phyloP scores from a whole-genome alignment of 345 rosid genomes.

The Ailanthus altissimus region DNA sequence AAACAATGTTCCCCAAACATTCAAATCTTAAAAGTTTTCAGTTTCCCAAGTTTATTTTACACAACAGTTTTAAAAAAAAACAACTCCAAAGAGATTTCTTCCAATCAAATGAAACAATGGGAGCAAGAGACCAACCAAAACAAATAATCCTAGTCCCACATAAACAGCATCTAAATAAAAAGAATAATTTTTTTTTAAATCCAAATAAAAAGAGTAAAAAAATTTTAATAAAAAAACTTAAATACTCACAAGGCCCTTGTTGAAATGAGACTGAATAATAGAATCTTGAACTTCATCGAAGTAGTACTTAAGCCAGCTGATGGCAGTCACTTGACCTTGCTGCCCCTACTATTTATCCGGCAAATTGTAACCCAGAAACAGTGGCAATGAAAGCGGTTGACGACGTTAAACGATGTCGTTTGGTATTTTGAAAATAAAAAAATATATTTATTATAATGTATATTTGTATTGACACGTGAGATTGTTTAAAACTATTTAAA shows the following conservation, averaged over 20 bases:
- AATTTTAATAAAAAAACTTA: no score
- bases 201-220: no score
- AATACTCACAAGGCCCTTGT: conserved; percentile 79
- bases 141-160: conserved; percentile 4
- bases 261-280: conserved; percentile 71
- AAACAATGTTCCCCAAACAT: not conserved
- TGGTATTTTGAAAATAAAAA: no score
- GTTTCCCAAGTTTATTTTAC: not conserved
- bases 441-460: no score
- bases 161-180: not conserved
- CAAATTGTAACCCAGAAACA: conserved; percentile 63
- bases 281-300: conserved; percentile 61
- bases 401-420: no score
- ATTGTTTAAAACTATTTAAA: no score
- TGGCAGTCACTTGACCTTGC: conserved; percentile 55
- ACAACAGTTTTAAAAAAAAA: not conserved
- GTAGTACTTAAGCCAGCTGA: conserved; percentile 86
- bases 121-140: conserved; percentile 5
- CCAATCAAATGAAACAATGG: not conserved
- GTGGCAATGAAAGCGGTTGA: conserved; percentile 79
- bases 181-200: no score
- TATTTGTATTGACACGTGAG: no score
- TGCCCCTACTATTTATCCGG: conserved; percentile 45
- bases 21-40: not conserved
- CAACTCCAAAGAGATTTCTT: not conserved